Evolutionary conservation across 352 stramenopile genomes (phyloP), one percentile per base, ranked within the genome.

Genomic region (Blastocystis sp.): DNA sequence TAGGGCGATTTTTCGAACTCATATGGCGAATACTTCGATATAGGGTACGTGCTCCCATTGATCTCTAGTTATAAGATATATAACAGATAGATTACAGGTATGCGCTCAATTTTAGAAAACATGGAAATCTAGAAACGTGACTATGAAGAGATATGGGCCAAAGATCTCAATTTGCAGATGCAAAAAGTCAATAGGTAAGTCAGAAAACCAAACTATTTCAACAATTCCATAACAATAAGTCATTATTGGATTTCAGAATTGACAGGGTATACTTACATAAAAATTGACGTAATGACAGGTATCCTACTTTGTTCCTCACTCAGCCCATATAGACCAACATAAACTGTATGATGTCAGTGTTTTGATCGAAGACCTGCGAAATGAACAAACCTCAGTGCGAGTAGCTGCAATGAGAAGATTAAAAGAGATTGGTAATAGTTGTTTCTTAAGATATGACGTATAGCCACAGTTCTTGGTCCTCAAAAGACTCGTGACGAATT

Each of bases 351-450:
- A 81, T 56, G 44, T 81, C 33, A 56, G 48, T 40, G 24, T 59
- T 24, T 27, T 81, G 27, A 60, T 81, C 17, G 70, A 81, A 62
- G 70, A 81, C n/a, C 40, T 81, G 37, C 70, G 44, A 15, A 64
- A 62, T 60, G 70, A 81, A 11, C 70, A 81, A 24, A 60, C 70
- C 27, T 33, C 33, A n/a, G 70, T 81, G 13, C 44, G 70, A 44
- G 70, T 64, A 42, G 70, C 70, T 27, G 70, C 70, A 6, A 81
- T 81, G 70, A 59, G 48, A 37, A 81, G 44, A 33, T 44, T 81
- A 35, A 81, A 60, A 40, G 44, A 62, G 27, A 81, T 81, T 9
- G 70, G 70, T 81, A 81, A 0, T 11, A 40, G 19, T 64, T 27
- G 6, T 27, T 42, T 40, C 57, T 15, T 60, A 3, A 17, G 11